These are phyloP conservation scores for Botryosphaeria dothidea DNA, from an alignment of 2,329 filamentous ascomycete species.

Conservation along the genomic window DNA sequence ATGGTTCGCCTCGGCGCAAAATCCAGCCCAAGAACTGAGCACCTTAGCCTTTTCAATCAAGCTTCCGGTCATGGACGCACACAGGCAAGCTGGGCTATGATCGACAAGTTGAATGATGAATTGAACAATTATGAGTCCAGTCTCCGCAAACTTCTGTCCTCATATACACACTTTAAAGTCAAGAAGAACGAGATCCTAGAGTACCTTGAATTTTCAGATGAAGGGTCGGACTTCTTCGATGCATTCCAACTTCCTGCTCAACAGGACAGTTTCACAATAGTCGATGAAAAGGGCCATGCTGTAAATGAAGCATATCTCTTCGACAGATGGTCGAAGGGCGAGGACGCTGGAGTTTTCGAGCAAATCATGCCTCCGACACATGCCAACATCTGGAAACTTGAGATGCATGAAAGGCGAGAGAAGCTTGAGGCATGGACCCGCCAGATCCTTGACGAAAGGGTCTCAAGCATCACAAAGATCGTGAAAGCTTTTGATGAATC, in stretches of 20 bases:
- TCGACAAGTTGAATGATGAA: constrained; percentile 44
- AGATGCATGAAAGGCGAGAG: constrained; percentile 34
- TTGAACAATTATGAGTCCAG: constrained; percentile 32
- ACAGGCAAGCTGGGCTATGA: constrained; percentile 40
- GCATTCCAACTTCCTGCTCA: constrained; percentile 56
- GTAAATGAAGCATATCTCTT: constrained; percentile 55
- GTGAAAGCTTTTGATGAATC: constrained; percentile 44
- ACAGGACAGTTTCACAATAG: constrained; percentile 47
- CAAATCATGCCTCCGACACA: constrained; percentile 30
- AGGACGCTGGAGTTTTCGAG: constrained; percentile 48
- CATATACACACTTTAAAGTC: background rate
- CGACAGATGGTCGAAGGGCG: constrained; percentile 53
- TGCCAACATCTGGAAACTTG: constrained; percentile 55
- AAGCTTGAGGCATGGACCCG: constrained; percentile 33
- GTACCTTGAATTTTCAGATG: constrained; percentile 55
- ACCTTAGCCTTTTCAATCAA: constrained; percentile 45
- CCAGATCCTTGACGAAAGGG: constrained; percentile 51
- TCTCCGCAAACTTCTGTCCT: background rate
- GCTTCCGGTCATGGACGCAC: constrained; percentile 40
- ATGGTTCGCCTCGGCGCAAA: constrained; percentile 67
- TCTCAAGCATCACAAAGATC: constrained; percentile 42
- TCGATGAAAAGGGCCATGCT: constrained; percentile 49
- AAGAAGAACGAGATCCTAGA: constrained; percentile 38
- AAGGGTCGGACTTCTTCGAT: constrained; percentile 54
- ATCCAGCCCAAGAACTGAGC: constrained; percentile 49